Percentiles rank a stretch among this genome's conserved stretches.
Evolutionary conservation across 148 eudicot genomes (phyloP).

Genomic region (Spergularia marina): DNA sequence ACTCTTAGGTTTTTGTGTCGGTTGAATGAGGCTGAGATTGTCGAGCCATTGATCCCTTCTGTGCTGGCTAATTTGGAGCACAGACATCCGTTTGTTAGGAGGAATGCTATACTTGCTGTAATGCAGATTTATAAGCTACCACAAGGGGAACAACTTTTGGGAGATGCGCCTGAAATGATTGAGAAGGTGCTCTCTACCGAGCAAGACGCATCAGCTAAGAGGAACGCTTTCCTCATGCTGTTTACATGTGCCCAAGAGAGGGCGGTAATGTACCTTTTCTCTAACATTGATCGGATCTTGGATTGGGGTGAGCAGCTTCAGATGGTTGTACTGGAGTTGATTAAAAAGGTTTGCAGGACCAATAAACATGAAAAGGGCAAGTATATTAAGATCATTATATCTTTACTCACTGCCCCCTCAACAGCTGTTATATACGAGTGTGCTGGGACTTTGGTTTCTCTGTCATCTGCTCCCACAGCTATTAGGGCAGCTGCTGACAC

Average conservation of each 20-base stretch:
- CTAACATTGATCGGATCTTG: conserved; percentile 59
- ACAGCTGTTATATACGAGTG: conserved; percentile 86
- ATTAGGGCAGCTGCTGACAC: conserved; percentile 90
- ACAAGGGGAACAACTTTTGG: conserved; percentile 70
- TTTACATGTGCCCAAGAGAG: conserved; percentile 83
- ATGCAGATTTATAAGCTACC: conserved; percentile 79
- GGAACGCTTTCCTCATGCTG: conserved; percentile 90
- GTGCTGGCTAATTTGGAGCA: conserved; percentile 64
- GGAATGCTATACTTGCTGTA: conserved; percentile 72
- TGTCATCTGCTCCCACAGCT: conserved; percentile 92
- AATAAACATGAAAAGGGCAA: conserved; percentile 86
- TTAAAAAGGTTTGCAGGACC: conserved; percentile 76
- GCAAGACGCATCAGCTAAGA: conserved; percentile 78
- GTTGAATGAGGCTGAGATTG: conserved; percentile 62
- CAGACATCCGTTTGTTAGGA: conserved; percentile 65
- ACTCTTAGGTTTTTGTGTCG: conserved; percentile 77
- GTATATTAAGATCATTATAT: conserved; percentile 81
- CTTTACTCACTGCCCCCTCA: conserved; percentile 77
- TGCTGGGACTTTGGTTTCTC: conserved; percentile 84
- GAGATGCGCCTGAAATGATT: conserved; percentile 65
- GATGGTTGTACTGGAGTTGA: conserved; percentile 92
- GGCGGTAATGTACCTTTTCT: conserved; percentile 75
- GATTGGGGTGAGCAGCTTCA: conserved; percentile 90
- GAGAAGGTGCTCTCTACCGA: conserved; percentile 68
- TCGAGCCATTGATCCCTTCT: conserved; percentile 70